Base-by-base conservation (phyloP, 2,329 filamentous ascomycete species). In the Fusarium agapanthi region DNA sequence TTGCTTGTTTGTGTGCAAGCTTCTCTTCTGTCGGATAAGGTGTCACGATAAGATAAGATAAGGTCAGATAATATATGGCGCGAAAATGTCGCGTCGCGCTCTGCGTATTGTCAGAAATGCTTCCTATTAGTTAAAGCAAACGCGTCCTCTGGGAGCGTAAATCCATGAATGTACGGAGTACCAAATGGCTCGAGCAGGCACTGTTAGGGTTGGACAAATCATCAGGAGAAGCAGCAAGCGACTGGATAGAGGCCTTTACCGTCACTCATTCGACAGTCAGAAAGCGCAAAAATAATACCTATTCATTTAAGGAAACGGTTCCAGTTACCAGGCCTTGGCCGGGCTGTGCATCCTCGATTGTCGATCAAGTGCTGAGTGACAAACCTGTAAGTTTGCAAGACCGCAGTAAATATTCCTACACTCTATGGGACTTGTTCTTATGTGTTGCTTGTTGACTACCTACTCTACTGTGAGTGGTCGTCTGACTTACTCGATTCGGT, bases 21-120 rank as follows among this genome's bases (percentile, higher is more conserved):
- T 20, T 26, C 9, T 15, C n/a, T 3, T 11, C 28, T 6, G 26
- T n/a, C 9, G 7, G 7, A n/a, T 16, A 24, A 18, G 15, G 15
- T 24, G 22, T 5, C 5, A 13, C 7, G 28, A 48, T 18, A 32
- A 48, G 22, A 44, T 44, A 30, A n/a, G 6, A 18, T 15, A 15
- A 28, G 44, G 28, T 47, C 28, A 28, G 26, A 11, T 11, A 15
- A 45, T 16, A 2, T 4, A 9, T 5, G 18, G 6, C 30, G n/a
- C 48, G n/a, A 51, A 8, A 51, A 35, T 2, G n/a, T 15, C 48
- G 18, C 48, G n/a, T 51, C 30, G 7, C 48, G 30, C 48, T 51
- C 9, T 30, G 10, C 11, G 7, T 6, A 10, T 32, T 3, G 7
- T n/a, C 0, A 24, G n/a, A 7, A 32, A 6, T 18, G 6, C 22